Base-by-base conservation (phyloP, 2,329 filamentous ascomycete species). In the Venturia nashicola region DNA sequence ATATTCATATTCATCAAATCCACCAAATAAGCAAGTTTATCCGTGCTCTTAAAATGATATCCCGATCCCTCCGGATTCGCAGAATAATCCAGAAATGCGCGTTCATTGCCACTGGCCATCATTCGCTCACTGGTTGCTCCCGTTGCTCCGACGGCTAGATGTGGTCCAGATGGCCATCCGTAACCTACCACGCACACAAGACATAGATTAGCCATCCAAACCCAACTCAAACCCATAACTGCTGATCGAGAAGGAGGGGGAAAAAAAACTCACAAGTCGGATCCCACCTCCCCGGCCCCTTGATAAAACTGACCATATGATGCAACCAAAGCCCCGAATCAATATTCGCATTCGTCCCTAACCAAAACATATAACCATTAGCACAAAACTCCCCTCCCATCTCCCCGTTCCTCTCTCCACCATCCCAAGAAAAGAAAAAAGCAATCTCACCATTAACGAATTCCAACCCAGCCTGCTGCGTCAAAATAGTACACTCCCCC, bases 1-100 rank as follows among this genome's bases (percentile, higher is more conserved):
- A 62, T 54, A 42, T 65, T 65, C 59, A 62, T 62, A 42, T 65
- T 65, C 59, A 65, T 65, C 14, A 65, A 42, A 8, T 65, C 63
- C 7, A 65, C 63, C 23, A 65, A 23, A 16, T 44, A 54, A 23
- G 27, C 20, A 23, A 65, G 64, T 36, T 48, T 39, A 34, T 65
- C 63, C 20, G 48, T 20, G 5, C 14, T 20, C 12, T 27, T 27
- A 27, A 65, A n/a, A 51, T 63, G 44, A 36, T 64, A 64, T 18
- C 64, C 61, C 11, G 48, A 23, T 16, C 44, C 55, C 23, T 34
- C n/a, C 5, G 36, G 40, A 16, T 64, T 27, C 18, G 64, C 23
- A 9, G 44, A 9, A 40, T 63, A 59, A 20, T 46, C 32, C n/a
- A 48, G 20, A 23, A 63, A 57, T 9, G 44, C 12, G 36, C 64